phyloP scores from a whole-genome alignment of 73 alveolate genomes.

The Paramecium pentaurelia region DNA sequence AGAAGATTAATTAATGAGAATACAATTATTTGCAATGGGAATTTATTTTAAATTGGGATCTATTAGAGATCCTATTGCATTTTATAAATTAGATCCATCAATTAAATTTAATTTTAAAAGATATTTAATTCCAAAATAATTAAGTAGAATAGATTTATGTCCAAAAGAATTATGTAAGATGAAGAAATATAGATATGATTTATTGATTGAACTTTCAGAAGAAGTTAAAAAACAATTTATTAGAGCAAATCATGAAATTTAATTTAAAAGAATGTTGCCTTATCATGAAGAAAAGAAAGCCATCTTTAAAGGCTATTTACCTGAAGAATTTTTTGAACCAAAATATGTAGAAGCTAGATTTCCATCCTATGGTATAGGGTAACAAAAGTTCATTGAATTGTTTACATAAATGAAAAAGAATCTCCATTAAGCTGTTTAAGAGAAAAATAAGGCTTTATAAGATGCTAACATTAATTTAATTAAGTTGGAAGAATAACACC shows the following conservation, averaged over 20 bases:
- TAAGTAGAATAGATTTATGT: background rate
- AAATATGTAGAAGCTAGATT: background rate
- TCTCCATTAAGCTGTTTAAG: slow-evolving; percentile 30
- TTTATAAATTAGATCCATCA: slow-evolving; percentile 43
- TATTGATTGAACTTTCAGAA: background rate
- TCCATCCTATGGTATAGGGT: slow-evolving; percentile 27
- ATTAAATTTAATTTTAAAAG: slow-evolving; percentile 54
- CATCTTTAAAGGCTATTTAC: slow-evolving; percentile 32
- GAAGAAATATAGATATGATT: slow-evolving; percentile 1
- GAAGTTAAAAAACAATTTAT: slow-evolving; percentile 31
- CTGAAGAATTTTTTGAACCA: slow-evolving; percentile 43
- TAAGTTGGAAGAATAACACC: slow-evolving; percentile 7
- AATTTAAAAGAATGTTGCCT: slow-evolving; percentile 45
- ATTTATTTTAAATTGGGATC: slow-evolving; percentile 33
- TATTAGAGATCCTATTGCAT: slow-evolving; percentile 54
- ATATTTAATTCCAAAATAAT: slow-evolving; percentile 44
- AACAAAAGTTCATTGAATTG: background rate
- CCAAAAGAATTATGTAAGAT: slow-evolving; percentile 20
- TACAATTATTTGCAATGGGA: slow-evolving; percentile 24
- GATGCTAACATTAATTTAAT: slow-evolving; percentile 29
- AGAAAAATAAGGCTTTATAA: slow-evolving; percentile 8
- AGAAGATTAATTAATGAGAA: background rate
- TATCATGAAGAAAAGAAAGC: slow-evolving; percentile 45
- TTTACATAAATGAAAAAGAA: slow-evolving; percentile 32
- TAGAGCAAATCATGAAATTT: slow-evolving; percentile 54